These are phyloP conservation scores for Waltiozyma sp. DNA, from an alignment of 1,139 yeast genomes.

Conservation along the genomic window DNA sequence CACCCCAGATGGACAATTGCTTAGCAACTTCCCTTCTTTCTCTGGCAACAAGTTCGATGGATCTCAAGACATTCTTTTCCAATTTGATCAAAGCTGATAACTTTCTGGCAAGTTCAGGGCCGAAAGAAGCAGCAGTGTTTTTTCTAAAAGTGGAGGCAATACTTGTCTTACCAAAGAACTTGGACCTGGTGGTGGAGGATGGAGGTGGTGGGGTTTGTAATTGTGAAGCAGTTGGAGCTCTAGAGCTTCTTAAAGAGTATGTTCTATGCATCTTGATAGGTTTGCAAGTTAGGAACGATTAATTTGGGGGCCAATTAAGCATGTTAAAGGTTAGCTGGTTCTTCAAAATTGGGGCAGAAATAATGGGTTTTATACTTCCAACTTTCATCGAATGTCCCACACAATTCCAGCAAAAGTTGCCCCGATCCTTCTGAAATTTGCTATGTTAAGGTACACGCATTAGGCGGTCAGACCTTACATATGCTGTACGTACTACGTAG, in stretches of 20 bases:
- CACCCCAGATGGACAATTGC: slow-evolving; percentile 96
- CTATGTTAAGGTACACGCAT: no score
- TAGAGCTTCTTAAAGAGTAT: slow-evolving; percentile 84
- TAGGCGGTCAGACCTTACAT: no score
- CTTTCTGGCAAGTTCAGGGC: slow-evolving; percentile 91
- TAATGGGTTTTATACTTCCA: background rate
- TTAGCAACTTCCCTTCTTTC: slow-evolving; percentile 96
- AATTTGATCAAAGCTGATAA: slow-evolving; percentile 84
- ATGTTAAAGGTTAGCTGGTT: no score
- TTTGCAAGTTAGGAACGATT: no score
- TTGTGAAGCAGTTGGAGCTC: slow-evolving; percentile 97
- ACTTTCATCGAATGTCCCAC: background rate
- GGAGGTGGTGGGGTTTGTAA: slow-evolving; percentile 94
- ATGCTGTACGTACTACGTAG: no score
- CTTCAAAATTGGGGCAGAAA: background rate
- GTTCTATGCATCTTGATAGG: slow-evolving; percentile 77
- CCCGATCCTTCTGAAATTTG: background rate
- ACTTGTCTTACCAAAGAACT: slow-evolving; percentile 88
- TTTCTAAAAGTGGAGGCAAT: slow-evolving; percentile 74
- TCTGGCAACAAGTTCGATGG: slow-evolving; percentile 84
- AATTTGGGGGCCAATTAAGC: no score
- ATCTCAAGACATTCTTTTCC: slow-evolving; percentile 93
- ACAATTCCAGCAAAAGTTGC: background rate
- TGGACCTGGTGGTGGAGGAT: slow-evolving; percentile 73
- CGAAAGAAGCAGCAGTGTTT: slow-evolving; percentile 84